phyloP scores from a whole-genome alignment of 495 filamentous ascomycete species.

The Penicillium canescens region DNA sequence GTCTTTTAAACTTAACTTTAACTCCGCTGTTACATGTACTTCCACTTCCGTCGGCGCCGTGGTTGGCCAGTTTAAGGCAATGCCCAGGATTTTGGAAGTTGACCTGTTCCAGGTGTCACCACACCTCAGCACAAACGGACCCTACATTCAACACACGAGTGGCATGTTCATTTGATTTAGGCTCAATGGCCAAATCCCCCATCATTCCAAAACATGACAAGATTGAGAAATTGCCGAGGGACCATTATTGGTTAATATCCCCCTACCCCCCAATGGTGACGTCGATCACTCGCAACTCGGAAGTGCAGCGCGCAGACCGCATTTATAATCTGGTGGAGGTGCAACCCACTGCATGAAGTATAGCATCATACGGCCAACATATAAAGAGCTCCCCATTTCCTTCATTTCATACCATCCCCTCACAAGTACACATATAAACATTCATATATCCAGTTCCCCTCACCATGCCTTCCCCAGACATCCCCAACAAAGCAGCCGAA shows the following conservation, averaged over 20 bases:
- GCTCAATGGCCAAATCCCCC: background rate
- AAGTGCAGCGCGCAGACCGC: background rate
- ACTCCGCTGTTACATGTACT: no score
- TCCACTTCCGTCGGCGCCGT: no score
- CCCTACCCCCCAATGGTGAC: constrained; percentile 7
- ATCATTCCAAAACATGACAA: background rate
- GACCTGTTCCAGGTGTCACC: no score
- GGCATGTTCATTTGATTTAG: background rate
- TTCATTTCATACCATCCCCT: background rate
- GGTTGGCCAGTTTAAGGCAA: background rate
- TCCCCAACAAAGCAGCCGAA: constrained; percentile 42
- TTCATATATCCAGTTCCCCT: background rate
- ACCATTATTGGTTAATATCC: background rate
- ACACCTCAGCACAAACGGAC: background rate
- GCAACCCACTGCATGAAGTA: no score
- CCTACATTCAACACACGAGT: background rate
- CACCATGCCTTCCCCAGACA: constrained; percentile 19
- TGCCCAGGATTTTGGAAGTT: background rate
- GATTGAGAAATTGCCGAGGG: background rate
- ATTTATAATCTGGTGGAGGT: constrained; percentile 25
- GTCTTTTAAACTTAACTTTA: no score
- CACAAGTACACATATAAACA: background rate
- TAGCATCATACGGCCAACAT: background rate
- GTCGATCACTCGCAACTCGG: constrained; percentile 7
- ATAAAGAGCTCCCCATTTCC: background rate